Evolutionary conservation across 169 alveolate genomes (phyloP), one percentile per base, ranked within the genome.

Genomic region (Plasmodium gallinaceum): DNA sequence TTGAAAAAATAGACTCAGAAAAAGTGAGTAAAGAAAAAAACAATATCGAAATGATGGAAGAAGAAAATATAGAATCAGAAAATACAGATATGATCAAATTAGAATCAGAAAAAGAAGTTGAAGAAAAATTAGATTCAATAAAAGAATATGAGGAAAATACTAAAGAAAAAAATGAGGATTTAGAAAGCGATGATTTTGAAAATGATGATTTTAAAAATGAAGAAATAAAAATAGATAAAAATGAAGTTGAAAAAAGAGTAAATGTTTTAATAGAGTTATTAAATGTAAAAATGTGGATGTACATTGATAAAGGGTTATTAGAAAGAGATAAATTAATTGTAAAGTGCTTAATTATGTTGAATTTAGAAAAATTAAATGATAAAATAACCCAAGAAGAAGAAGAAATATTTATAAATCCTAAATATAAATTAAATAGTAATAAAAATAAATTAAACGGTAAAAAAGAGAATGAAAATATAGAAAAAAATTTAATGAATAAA

Each of bases 311-410:
- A 92, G 99, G 99, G 20, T 96, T 97, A 12, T 95, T 98, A 73
- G 99, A 97, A 69, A 93, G 94, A 48, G 99, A 98, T 92, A 98
- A 97, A 94, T 93, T 98, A 61, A 96, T 97, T 16, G 97, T 98
- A 60, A 97, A 98, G 6, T 95, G 98, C 4, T 92, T 97, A 95
- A 96, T 98, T 54, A 94, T 98, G 72, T 88, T 97, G 18, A 95
- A 98, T 86, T 93, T 97, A 32, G 93, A 96, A 60, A 94, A 96
- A 45, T 95, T 97, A 89, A 92, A 93, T 65, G 92, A 73, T 48
- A 90, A 75, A 16, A 65, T 88, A 73, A 51, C 66, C 80, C 62
- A 45, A 46, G 64, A 88, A 75, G 86, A 92, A 78, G 91, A 91
- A 75, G 88, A 65, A 24, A 74, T 64, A 65, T 65, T 69, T 42